Evolutionary conservation across 495 filamentous ascomycete genomes (phyloP).

Genomic region (Penicillium verhagenii): DNA sequence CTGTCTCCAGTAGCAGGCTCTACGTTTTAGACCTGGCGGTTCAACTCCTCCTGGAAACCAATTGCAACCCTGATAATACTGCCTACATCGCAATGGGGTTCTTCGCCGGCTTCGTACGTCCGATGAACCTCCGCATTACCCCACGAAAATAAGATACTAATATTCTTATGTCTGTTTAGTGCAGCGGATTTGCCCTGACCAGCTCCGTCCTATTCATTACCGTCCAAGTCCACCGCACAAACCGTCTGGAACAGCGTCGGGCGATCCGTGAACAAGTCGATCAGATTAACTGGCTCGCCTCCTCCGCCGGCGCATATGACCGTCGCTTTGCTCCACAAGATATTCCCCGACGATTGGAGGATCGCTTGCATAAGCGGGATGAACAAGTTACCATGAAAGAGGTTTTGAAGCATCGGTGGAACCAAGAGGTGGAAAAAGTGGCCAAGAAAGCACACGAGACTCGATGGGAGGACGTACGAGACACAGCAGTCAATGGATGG

Average conservation of each 20-base stretch:
- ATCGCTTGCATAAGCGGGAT: constrained; percentile 10
- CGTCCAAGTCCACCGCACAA: constrained; percentile 68
- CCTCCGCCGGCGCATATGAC: constrained; percentile 47
- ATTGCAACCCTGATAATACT: background rate
- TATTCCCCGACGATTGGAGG: constrained; percentile 29
- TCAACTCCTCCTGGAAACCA: background rate
- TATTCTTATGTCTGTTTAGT: constrained; percentile 23
- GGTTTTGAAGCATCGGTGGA: constrained; percentile 76
- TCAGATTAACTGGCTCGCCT: constrained; percentile 55
- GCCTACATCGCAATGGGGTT: constrained; percentile 60
- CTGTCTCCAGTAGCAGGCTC: background rate
- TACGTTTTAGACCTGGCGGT: background rate
- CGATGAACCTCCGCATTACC: background rate
- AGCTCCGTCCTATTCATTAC: constrained; percentile 78
- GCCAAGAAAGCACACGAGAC: constrained; percentile 66
- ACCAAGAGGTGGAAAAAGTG: constrained; percentile 66
- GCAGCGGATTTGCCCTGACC: constrained; percentile 84
- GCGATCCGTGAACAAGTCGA: constrained; percentile 69
- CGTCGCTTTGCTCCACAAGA: constrained; percentile 35
- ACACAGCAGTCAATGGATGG: constrained; percentile 38
- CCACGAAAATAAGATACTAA: background rate
- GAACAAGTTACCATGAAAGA: constrained; percentile 55
- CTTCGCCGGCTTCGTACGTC: constrained; percentile 77
- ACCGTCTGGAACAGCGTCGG: constrained; percentile 66
- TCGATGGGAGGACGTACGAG: constrained; percentile 60